Evolutionary conservation across 805 yeast species (phyloP).

Genomic region (Pichia nakasei): DNA sequence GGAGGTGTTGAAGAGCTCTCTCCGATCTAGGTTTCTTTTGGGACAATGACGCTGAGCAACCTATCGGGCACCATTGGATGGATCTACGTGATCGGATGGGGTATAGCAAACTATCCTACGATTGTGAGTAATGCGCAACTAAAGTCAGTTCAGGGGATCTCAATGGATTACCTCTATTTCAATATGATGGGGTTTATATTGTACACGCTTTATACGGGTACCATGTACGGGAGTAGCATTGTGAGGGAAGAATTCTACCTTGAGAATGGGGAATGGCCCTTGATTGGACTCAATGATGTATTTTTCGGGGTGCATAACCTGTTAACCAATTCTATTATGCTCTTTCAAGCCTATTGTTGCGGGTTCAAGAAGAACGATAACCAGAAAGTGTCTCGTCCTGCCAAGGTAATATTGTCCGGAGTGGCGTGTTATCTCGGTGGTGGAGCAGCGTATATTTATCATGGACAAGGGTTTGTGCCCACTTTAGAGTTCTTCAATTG

Average conservation of each 20-base stretch:
- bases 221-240: constrained; percentile 14
- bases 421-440: constrained; percentile 11
- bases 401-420: constrained; percentile 15
- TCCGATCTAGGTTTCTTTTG: too few species aligned
- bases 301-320: constrained; percentile 25
- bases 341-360: constrained; percentile 28
- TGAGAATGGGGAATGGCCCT: constrained; percentile 21
- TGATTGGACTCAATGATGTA: constrained; percentile 26
- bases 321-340: constrained; percentile 18
- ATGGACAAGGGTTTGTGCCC: constrained; percentile 7
- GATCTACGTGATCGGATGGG: constrained; percentile 25
- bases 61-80: constrained; percentile 20
- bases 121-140: constrained; percentile 23
- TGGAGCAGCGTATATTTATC: constrained; percentile 12
- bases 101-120: constrained; percentile 26
- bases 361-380: constrained; percentile 27
- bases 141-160: constrained; percentile 28
- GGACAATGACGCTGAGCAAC: too few species aligned
- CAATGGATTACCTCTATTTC: constrained; percentile 28
- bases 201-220: constrained; percentile 23
- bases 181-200: constrained; percentile 26
- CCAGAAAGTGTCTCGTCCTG: constrained; percentile 18
- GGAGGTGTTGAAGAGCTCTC: too few species aligned
- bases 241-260: constrained; percentile 24
- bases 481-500: constrained; percentile 18